Percentiles rank a stretch among this genome's conserved stretches.
These are phyloP conservation scores for Coccomyxa subellipsoidea DNA, from an alignment of 163 green algal genomes.

Conservation along the genomic window DNA sequence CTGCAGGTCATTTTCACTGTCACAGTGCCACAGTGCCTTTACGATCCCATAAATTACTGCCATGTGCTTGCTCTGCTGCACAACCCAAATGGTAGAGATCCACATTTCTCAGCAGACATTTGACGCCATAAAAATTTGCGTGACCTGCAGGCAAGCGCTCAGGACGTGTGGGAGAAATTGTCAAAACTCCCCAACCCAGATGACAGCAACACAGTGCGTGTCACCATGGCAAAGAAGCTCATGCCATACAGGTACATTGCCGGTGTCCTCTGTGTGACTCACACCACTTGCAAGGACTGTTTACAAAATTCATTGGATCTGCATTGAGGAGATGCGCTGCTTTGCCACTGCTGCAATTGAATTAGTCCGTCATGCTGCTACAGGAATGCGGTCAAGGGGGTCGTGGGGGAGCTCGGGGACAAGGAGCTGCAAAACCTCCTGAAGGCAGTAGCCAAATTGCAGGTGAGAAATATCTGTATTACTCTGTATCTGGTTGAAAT, in stretches of 20 bases:
- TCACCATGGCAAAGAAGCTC: background rate
- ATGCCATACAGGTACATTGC: slow-evolving; percentile 23
- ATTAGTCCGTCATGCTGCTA: no score
- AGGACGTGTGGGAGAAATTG: slow-evolving; percentile 16
- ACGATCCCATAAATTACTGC: no score
- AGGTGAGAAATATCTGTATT: background rate
- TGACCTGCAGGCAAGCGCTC: background rate
- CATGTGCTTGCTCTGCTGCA: no score
- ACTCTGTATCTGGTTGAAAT: background rate
- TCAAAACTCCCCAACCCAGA: background rate
- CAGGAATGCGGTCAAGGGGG: slow-evolving; percentile 24
- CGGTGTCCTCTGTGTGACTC: no score
- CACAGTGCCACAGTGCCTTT: no score
- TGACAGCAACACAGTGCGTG: background rate
- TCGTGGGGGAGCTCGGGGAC: slow-evolving; percentile 21
- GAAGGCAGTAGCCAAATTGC: slow-evolving; percentile 4
- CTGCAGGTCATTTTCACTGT: slow-evolving; percentile 34
- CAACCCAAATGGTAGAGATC: no score
- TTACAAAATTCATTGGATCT: no score
- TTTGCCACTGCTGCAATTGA: no score
- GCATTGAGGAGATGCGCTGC: no score
- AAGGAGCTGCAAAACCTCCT: slow-evolving; percentile 18
- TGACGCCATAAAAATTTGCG: no score
- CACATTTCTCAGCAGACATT: no score
- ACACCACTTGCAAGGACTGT: no score